phyloP scores from a whole-genome alignment of 2,329 filamentous ascomycete genomes.

The Parasarocladium wereldwijsianum region DNA sequence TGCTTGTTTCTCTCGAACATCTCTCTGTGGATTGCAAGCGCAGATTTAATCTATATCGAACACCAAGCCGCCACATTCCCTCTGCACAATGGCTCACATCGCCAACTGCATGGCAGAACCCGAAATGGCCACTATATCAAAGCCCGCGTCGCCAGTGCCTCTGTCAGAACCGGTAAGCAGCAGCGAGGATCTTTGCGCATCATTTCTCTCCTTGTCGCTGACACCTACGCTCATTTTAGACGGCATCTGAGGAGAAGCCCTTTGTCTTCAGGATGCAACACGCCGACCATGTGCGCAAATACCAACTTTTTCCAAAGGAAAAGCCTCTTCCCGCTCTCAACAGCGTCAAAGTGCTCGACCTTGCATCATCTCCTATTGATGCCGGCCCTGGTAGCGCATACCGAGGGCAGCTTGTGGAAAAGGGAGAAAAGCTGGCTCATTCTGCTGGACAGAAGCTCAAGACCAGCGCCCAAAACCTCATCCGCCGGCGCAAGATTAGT shows the following conservation, averaged over 20 bases:
- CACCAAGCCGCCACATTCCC: constrained; percentile 1
- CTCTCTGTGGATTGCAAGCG: too few species aligned
- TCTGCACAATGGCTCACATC: constrained; percentile 44
- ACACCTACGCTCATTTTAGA: constrained; percentile 5
- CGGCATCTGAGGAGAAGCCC: constrained; percentile 28
- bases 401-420: constrained; percentile 25
- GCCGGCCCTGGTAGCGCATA: constrained; percentile 16
- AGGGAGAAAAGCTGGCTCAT: constrained; percentile 21
- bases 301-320: constrained; percentile 45
- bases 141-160: constrained; percentile 29
- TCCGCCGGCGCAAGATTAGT: constrained; percentile 46
- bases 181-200: constrained; percentile 3
- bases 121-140: constrained; percentile 36
- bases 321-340: constrained; percentile 26
- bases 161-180: constrained; percentile 28
- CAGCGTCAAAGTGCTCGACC: constrained; percentile 30
- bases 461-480: constrained; percentile 42
- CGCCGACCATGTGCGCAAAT: constrained; percentile 34
- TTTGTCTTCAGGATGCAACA: constrained; percentile 46
- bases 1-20: too few species aligned
- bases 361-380: too few species aligned
- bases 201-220: constrained; percentile 7
- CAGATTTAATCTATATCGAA: constrained; percentile 3
- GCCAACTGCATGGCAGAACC: constrained; percentile 39
- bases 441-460: constrained; percentile 31